Evolutionary conservation across 768 basidiomycete genomes (phyloP).

Genomic region (Calocybe gangraenosa): DNA sequence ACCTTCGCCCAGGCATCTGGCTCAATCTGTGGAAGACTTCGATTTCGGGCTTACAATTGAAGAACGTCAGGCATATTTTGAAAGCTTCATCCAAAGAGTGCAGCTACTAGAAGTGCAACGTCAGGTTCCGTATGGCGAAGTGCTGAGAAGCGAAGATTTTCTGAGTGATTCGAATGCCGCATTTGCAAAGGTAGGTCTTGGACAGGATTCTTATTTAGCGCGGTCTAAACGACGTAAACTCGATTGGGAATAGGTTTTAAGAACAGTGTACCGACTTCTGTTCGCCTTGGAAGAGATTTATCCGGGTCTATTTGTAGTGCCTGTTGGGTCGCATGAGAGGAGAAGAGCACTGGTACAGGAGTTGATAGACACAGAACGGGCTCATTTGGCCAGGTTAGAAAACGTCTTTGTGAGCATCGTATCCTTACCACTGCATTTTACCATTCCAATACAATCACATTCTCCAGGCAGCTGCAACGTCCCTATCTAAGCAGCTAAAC

Average conservation of each 20-base stretch:
- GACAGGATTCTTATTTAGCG: background rate
- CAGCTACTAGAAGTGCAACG: slow-evolving; percentile 30
- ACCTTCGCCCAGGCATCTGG: slow-evolving; percentile 26
- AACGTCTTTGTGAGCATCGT: slow-evolving; percentile 24
- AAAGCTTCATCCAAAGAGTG: slow-evolving; percentile 31
- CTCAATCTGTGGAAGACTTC: slow-evolving; percentile 22
- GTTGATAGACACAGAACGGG: slow-evolving; percentile 28
- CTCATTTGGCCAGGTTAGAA: slow-evolving; percentile 24
- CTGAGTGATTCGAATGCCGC: slow-evolving; percentile 25
- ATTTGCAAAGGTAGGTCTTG: slow-evolving; percentile 29
- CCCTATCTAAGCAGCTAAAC: slow-evolving; percentile 20
- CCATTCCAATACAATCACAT: slow-evolving; percentile 1
- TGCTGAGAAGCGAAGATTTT: slow-evolving; percentile 33
- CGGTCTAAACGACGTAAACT: background rate
- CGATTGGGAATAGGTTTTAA: slow-evolving; percentile 24
- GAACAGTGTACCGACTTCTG: slow-evolving; percentile 30
- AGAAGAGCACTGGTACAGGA: slow-evolving; percentile 25
- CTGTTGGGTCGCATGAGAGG: slow-evolving; percentile 20
- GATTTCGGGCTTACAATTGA: slow-evolving; percentile 25
- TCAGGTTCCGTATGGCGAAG: slow-evolving; percentile 32
- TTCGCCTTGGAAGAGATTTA: slow-evolving; percentile 29
- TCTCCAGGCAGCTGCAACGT: slow-evolving; percentile 27
- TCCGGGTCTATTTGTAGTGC: slow-evolving; percentile 30
- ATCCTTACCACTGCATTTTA: background rate
- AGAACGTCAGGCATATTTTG: slow-evolving; percentile 26